Base-by-base conservation (phyloP, 345 rosid species). In the Aethionema arabicum region DNA sequence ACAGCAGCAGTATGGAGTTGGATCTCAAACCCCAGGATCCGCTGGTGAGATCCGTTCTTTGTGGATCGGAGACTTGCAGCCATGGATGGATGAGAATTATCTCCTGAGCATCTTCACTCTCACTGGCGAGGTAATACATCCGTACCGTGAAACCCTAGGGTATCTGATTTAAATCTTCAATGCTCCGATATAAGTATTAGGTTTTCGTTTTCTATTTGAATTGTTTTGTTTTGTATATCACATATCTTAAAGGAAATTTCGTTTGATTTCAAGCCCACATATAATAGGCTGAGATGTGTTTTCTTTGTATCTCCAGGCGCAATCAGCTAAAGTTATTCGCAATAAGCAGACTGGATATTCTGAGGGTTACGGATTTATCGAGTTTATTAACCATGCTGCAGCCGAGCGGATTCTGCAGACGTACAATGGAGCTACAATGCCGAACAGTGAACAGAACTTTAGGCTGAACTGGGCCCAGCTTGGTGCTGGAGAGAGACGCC, bases 51-150 rank as follows among this genome's bases (percentile, higher is more conserved):
- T 87, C 73, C 82, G 81, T 70, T 85, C 96, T 9, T 70, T 93
- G 63, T 93, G 97, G 99, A 87, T 93, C 69, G 97, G 97, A 8
- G 97, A 90, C 72, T 62, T 89, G 66, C 95, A 83, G 82, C 90
- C 75, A 5, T 85, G 95, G 88, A 93, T 93, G 99, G 97, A 93
- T 39, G 97, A 93, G 72, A 77, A 14, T 77, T 93, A 93, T 61
- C 84, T 93, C 59, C 44, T 69, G 62, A 72, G 15, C 71, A 66
- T 78, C 70, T 93, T 90, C 48, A 56, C 81, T 37, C 48, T 50
- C 32, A 79, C 86, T 6, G 85, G 88, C 47, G 95, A 87, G 91
- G 99, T 87, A 81, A 61, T 15, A 31, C 15, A 33, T n/a, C 0
- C 27, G 27, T 21, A 21, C 27, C 27, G 2, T 21, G 27, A 21